These are phyloP conservation scores for Venturia effusa DNA, from an alignment of 2,329 filamentous ascomycete genomes.

Conservation along the genomic window DNA sequence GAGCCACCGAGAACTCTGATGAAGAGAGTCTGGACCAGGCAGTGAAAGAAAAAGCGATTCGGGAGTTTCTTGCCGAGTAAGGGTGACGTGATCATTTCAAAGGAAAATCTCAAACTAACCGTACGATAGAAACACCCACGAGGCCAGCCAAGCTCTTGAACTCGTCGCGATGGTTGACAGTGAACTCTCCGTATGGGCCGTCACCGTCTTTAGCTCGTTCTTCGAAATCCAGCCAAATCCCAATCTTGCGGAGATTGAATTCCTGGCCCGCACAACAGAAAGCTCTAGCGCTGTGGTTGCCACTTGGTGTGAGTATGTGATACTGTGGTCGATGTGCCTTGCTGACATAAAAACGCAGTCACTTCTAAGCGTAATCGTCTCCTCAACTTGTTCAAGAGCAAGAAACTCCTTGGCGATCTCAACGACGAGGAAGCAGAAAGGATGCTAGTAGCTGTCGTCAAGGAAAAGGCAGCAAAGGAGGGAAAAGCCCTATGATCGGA, in stretches of 20 bases:
- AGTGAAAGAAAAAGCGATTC: not conserved
- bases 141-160: not conserved
- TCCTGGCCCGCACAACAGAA: not conserved
- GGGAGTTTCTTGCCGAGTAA: not conserved
- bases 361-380: not conserved
- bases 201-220: not conserved
- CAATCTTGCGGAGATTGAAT: not conserved
- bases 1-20: not conserved
- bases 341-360: not conserved
- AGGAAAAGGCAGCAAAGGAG: not conserved
- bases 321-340: not conserved
- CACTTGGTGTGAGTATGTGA: not conserved
- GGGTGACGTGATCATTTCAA: not conserved
- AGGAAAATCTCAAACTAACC: not conserved
- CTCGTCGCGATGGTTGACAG: not conserved
- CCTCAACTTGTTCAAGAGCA: not conserved
- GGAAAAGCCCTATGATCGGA: not conserved
- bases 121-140: not conserved
- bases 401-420: not conserved
- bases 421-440: not conserved
- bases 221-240: slow-evolving; percentile 1
- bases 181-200: not conserved
- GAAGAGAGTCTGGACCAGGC: not conserved
- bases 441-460: not conserved
- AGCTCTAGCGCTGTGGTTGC: not conserved